phyloP scores from a whole-genome alignment of 306 rosid genomes.

The Arachis hypogaea region DNA sequence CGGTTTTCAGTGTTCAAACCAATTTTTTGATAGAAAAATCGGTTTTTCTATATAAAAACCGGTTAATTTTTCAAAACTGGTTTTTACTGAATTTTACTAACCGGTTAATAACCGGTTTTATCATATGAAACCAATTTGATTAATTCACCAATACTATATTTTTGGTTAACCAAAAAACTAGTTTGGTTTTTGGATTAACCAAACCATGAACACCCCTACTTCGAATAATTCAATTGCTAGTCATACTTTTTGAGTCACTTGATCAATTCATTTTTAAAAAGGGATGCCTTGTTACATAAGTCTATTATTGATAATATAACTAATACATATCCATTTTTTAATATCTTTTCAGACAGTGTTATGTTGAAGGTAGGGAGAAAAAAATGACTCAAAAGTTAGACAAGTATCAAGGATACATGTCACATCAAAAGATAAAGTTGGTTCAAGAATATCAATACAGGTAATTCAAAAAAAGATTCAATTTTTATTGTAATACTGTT shows the following conservation, averaged over 20 bases:
- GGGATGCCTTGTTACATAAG: conserved; percentile 27
- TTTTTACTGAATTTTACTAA: too few species aligned
- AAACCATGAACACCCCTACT: background rate
- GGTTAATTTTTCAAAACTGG: too few species aligned
- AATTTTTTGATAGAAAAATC: too few species aligned
- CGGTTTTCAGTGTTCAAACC: too few species aligned
- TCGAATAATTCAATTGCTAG: conserved; percentile 8
- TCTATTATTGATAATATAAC: conserved; percentile 9
- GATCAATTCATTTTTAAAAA: conserved; percentile 25
- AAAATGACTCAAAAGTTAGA: conserved; percentile 56
- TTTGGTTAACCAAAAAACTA: too few species aligned
- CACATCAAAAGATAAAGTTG: conserved; percentile 44
- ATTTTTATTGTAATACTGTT: conserved; percentile 3
- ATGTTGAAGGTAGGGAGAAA: conserved; percentile 54
- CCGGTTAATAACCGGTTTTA: too few species aligned
- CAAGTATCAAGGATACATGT: conserved; percentile 45
- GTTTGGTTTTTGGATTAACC: too few species aligned
- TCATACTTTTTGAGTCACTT: background rate
- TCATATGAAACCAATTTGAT: too few species aligned
- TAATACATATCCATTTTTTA: conserved; percentile 18
- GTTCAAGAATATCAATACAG: conserved; percentile 46
- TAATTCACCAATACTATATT: too few species aligned
- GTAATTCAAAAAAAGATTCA: conserved; percentile 44
- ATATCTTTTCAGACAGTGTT: conserved; percentile 57
- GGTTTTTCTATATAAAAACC: too few species aligned